phyloP scores from a whole-genome alignment of 768 basidiomycete genomes.

The Krasilnikovozyma curviuscula region DNA sequence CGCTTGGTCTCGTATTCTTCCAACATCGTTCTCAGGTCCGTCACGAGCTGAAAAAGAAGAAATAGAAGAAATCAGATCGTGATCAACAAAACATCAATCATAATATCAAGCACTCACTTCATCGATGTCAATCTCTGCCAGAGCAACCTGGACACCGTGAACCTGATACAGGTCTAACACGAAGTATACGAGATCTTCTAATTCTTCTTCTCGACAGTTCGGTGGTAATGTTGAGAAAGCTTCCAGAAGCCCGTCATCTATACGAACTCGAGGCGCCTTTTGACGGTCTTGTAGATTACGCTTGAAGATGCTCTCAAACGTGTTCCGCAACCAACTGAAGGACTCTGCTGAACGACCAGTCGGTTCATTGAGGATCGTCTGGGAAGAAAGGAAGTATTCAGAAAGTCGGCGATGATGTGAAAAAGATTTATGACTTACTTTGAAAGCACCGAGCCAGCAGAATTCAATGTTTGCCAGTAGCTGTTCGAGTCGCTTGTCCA shows the following conservation, averaged over 20 bases:
- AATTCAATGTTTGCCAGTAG: constrained; percentile 74
- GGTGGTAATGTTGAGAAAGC: constrained; percentile 71
- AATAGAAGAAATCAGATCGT: neutral
- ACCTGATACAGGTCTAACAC: constrained; percentile 85
- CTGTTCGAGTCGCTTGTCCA: constrained; percentile 58
- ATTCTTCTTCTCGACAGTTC: constrained; percentile 71
- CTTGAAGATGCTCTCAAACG: constrained; percentile 58
- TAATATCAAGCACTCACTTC: constrained; percentile 35
- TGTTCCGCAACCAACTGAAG: constrained; percentile 40
- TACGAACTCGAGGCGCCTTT: constrained; percentile 27
- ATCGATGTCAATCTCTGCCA: constrained; percentile 77
- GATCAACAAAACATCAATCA: neutral
- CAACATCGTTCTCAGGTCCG: constrained; percentile 59
- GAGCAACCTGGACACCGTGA: constrained; percentile 69
- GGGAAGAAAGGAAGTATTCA: constrained; percentile 25
- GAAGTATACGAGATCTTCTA: constrained; percentile 88
- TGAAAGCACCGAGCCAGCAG: constrained; percentile 94
- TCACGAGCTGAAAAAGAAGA: constrained; percentile 29
- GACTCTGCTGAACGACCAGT: constrained; percentile 31
- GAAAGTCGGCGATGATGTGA: neutral
- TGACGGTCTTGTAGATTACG: constrained; percentile 41
- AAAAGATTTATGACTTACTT: constrained; percentile 36
- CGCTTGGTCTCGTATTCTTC: constrained; percentile 44
- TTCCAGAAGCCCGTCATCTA: constrained; percentile 59
- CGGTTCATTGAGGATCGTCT: constrained; percentile 31